These are phyloP conservation scores for Plantago major DNA, from an alignment of 257 asterid genomes.

Conservation along the genomic window DNA sequence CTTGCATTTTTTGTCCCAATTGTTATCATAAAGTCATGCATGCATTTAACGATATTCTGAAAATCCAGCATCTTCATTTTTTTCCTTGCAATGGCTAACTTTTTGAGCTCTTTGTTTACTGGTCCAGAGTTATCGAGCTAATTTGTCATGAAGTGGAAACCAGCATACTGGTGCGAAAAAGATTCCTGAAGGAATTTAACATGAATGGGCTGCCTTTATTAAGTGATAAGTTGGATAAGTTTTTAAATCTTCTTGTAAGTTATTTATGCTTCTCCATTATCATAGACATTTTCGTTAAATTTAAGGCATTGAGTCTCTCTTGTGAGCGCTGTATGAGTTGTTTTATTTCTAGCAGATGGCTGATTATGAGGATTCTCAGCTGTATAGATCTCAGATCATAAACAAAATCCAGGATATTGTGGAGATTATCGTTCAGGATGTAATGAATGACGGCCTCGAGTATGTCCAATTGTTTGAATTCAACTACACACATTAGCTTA, in stretches of 20 bases:
- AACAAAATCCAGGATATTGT: constrained; percentile 86
- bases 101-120: constrained; percentile 17
- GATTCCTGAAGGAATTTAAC: constrained; percentile 57
- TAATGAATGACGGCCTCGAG: constrained; percentile 71
- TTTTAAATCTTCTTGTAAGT: constrained; percentile 66
- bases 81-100: not conserved
- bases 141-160: constrained; percentile 60
- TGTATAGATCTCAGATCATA: constrained; percentile 56
- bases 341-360: constrained; percentile 38
- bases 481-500: constrained; percentile 14
- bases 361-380: constrained; percentile 41
- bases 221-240: constrained; percentile 72
- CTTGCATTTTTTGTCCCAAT: constrained; percentile 14
- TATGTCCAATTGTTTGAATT: constrained; percentile 33
- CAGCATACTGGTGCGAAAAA: constrained; percentile 39
- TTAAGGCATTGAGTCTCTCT: constrained; percentile 13
- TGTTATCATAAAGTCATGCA: constrained; percentile 12
- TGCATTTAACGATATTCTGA: constrained; percentile 10
- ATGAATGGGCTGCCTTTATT: constrained; percentile 73
- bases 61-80: constrained; percentile 7
- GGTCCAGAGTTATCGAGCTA: constrained; percentile 56
- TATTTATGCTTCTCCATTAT: constrained; percentile 13
- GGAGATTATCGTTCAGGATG: constrained; percentile 87
- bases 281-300: constrained; percentile 12
- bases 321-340: constrained; percentile 7